Conservation (phyloP, 768 basidiomycete genomes). For the Asterophora parasitica region DNA sequence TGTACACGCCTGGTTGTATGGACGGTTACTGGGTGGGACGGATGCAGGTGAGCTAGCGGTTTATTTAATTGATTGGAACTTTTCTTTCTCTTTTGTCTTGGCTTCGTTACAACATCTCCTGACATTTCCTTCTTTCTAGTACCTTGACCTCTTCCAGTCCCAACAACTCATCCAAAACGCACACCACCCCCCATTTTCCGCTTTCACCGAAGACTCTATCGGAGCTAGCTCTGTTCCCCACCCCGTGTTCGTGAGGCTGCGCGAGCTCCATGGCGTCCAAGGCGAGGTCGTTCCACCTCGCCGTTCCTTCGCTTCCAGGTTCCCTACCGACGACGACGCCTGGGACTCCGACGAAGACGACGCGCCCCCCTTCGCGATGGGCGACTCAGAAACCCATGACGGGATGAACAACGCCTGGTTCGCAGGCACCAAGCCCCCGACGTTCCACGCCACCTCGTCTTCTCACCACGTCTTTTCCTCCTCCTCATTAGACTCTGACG, state of each 20-base stretch:
- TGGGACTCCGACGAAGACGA: not conserved
- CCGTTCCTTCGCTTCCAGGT: no score
- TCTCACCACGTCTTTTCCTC: no score
- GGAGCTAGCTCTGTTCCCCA: not conserved
- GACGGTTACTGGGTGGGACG: slow-evolving; percentile 54
- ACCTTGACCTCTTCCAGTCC: not conserved
- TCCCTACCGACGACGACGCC: no score
- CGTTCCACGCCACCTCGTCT: no score
- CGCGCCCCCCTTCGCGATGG: not conserved
- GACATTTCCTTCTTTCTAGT: not conserved
- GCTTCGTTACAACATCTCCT: not conserved
- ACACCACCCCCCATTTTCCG: slow-evolving; percentile 17
- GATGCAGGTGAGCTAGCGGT: slow-evolving; percentile 41
- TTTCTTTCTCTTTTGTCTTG: slow-evolving; percentile 2
- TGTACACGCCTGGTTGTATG: slow-evolving; percentile 43
- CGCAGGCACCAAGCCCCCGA: not conserved
- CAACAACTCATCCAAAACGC: not conserved
- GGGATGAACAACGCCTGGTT: slow-evolving; percentile 15
- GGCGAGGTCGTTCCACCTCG: slow-evolving; percentile 8
- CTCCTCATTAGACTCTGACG: no score
- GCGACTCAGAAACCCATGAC: not conserved
- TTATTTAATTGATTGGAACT: not conserved
- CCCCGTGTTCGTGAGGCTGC: slow-evolving; percentile 45
- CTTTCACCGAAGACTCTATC: slow-evolving; percentile 18
- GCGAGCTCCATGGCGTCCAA: slow-evolving; percentile 43